These are phyloP conservation scores for Mucor irregularis DNA, from an alignment of 371 early-diverging fungal genomes.

Conservation along the genomic window DNA sequence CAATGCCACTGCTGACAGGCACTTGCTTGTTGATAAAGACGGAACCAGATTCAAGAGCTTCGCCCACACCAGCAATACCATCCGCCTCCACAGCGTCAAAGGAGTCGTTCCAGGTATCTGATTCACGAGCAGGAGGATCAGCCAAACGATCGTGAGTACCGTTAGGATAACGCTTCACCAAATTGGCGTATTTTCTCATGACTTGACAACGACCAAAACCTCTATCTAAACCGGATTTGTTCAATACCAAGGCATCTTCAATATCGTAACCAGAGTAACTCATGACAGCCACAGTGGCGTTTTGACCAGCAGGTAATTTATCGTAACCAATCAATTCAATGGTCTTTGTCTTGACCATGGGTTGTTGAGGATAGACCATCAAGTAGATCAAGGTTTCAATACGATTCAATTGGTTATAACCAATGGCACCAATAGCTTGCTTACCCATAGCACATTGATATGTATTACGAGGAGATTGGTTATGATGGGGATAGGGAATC, in stretches of 20 bases:
- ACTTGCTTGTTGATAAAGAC: conserved; percentile 88
- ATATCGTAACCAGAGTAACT: conserved; percentile 99
- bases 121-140: conserved; percentile 66
- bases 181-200: conserved; percentile 85
- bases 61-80: conserved; percentile 92
- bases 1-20: conserved; percentile 72
- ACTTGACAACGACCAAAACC: conserved; percentile 99
- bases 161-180: conserved; percentile 85
- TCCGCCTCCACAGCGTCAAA: conserved; percentile 80
- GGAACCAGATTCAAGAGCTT: conserved; percentile 70
- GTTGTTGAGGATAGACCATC: conserved; percentile 98
- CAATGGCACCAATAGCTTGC: conserved; percentile 99
- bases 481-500: conserved; percentile 99
- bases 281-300: conserved; percentile 99
- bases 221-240: conserved; percentile 97
- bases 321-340: conserved; percentile 98
- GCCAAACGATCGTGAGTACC: conserved; percentile 89
- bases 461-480: conserved; percentile 99
- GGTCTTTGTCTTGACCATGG: conserved; percentile 98
- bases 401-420: conserved; percentile 93
- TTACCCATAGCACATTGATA: conserved; percentile 99
- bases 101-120: conserved; percentile 47
- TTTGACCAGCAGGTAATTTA: conserved; percentile 98
- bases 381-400: conserved; percentile 97
- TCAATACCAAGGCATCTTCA: conserved; percentile 99